These are phyloP conservation scores for Pythium sukuiense DNA, from an alignment of 352 stramenopile genomes.

Conservation along the genomic window DNA sequence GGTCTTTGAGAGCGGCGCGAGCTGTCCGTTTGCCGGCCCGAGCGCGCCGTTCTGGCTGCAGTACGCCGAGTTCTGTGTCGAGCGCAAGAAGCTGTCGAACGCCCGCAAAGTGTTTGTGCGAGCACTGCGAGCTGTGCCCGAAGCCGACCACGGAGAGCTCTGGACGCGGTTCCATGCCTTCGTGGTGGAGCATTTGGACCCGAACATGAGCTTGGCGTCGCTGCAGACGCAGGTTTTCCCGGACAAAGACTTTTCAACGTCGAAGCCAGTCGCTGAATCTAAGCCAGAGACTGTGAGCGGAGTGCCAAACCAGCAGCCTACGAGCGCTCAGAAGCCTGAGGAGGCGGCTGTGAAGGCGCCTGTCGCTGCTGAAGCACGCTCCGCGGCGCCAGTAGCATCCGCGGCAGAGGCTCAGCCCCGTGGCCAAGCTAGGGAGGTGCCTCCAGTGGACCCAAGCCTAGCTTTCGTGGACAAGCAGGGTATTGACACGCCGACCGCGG, in stretches of 20 bases:
- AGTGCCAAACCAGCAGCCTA: not conserved
- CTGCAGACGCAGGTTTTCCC: conserved; percentile 61
- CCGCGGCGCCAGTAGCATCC: not conserved
- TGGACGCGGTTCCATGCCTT: conserved; percentile 68
- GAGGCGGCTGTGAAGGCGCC: not conserved
- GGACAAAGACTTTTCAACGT: conserved; percentile 18
- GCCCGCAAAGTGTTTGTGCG: conserved; percentile 74
- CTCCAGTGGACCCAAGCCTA: conserved; percentile 42
- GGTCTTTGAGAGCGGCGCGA: conserved; percentile 65
- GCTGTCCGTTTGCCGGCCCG: conserved; percentile 43
- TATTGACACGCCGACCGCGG: not conserved
- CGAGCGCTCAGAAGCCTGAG: conserved; percentile 4
- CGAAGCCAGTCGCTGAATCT: not conserved
- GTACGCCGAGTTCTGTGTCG: conserved; percentile 73
- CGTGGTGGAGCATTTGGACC: conserved; percentile 59
- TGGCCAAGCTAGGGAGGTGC: not conserved
- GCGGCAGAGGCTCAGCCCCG: not conserved
- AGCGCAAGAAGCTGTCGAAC: conserved; percentile 75
- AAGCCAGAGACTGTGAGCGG: not conserved
- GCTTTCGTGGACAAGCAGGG: conserved; percentile 64
- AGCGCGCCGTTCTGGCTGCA: conserved; percentile 52
- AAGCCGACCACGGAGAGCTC: conserved; percentile 36
- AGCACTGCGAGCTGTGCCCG: conserved; percentile 42
- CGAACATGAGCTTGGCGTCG: conserved; percentile 46
- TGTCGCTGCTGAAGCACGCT: not conserved